phyloP scores from a whole-genome alignment of 2,329 filamentous ascomycete genomes.

The Paradendryphiella salina region DNA sequence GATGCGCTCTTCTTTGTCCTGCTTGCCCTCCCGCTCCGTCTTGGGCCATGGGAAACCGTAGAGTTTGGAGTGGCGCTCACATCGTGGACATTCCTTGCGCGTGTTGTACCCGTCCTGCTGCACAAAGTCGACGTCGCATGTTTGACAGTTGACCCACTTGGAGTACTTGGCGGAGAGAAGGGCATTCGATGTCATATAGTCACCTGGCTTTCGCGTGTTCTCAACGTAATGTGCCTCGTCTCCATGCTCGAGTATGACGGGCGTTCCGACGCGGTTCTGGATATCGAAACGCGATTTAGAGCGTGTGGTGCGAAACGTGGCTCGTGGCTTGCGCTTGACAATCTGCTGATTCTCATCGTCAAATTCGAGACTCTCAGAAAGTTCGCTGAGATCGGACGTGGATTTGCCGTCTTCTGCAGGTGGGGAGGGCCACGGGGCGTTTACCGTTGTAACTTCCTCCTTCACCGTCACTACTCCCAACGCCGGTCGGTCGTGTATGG shows the following conservation, averaged over 20 bases:
- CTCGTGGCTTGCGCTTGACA: constrained; percentile 42
- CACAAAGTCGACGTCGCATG: constrained; percentile 80
- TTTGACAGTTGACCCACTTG: constrained; percentile 85
- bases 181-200: constrained; percentile 77
- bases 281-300: constrained; percentile 40
- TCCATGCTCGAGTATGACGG: constrained; percentile 29
- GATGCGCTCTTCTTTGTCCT: constrained; percentile 69
- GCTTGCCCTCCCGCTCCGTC: constrained; percentile 75
- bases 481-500: constrained; percentile 26
- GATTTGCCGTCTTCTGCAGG: constrained; percentile 37
- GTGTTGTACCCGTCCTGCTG: constrained; percentile 86
- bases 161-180: constrained; percentile 77
- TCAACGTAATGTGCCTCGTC: constrained; percentile 29
- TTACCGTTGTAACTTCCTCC: constrained; percentile 36
- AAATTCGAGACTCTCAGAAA: constrained; percentile 46
- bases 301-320: constrained; percentile 39
- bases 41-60: constrained; percentile 97
- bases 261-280: constrained; percentile 36
- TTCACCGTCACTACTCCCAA: constrained; percentile 39
- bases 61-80: constrained; percentile 91
- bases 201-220: constrained; percentile 47
- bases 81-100: constrained; percentile 82
- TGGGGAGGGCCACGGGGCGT: constrained; percentile 35
- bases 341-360: constrained; percentile 45
- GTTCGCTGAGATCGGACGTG: constrained; percentile 47